Base-by-base conservation (phyloP, 2,329 filamentous ascomycete species). In the Penicillium brevicompactum region DNA sequence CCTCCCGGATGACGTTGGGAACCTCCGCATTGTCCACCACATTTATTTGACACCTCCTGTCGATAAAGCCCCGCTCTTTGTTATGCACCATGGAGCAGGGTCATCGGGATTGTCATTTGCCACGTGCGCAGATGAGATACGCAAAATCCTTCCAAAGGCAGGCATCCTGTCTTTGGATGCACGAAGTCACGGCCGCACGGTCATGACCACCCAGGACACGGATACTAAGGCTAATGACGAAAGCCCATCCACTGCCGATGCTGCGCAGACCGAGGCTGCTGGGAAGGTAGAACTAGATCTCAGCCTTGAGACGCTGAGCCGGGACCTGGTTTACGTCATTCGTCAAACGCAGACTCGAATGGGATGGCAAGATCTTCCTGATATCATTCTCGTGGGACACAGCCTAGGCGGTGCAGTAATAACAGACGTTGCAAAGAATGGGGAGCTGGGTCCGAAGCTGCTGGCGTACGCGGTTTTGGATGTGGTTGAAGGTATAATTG, bases 101-200 rank as follows among this genome's bases (percentile, higher is more conserved):
- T 96, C 92, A 4, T 96, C 92, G 0, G 95, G 90, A 6, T 83
- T 97, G 55, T 96, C 92, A 2, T 99, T 97, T 75, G 92, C 92
- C 5, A 81, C 91, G 4, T 86, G 96, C 57, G 86, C 88, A 2
- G 82, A 85, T 43, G 89, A 95, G 70, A 86, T 97, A 58, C 84
- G 87, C 50, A 90, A 88, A 70, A 81, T 85, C 6, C 79, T 96
- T 41, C 91, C 94, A 0, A 80, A 85, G 6, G 90, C 92, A 2
- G 95, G 94, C 1, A 84, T 97, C 40, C 81, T 99, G 18, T 91
- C 91, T 3, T 72, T 92, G 10, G 92, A 97, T 71, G 92, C 92
- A 45, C 85, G 94, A 46, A 90, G 90, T 21, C 94, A 99, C 74
- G 94, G 94, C 7, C 86, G 82, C 38, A 90, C 89, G 55, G 65